Evolutionary conservation across 108 stramenopile genomes (phyloP), one percentile per base, ranked within the genome.

Genomic region (Cyclotella atomus): DNA sequence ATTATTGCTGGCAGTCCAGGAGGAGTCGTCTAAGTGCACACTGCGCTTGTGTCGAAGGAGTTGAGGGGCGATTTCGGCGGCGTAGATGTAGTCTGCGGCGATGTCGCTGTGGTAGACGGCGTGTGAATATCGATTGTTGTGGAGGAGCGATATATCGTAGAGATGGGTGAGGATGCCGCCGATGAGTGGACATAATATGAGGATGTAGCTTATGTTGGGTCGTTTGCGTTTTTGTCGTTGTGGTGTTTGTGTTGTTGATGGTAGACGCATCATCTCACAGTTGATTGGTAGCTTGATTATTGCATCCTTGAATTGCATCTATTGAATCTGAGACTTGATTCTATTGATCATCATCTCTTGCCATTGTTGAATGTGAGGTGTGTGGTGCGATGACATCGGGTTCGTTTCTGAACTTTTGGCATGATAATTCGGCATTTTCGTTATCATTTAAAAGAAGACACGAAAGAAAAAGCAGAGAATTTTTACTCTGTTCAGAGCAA

Each of bases 91-190:
- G 52, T 52, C 52, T 2, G 9, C 21, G n/a, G 3, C 12, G 2
- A 23, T 23, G 20, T 2, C 52, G 5, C 21, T 2, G 52, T 5
- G 2, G 3, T 3, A 21, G 21, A 52, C 10, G 24, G 4, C 10
- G 52, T 6, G 21, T 23, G 52, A 52, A 23, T 52, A 52, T n/a
- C n/a, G n/a, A 23, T 52, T 23, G 20, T 23, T 19, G 21, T 19
- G 9, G 10, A 52, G 52, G 2, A 52, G 52, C 9, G 23, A 1
- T 3, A 52, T 19, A 52, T 52, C 52, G 20, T 9, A 52, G 0
- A n/a, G 24, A 52, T 52, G 52, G 21, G 52, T 52, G n/a, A 52
- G n/a, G 52, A 52, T 23, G 2, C 52, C 52, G n/a, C 52, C 52
- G 9, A 52, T 23, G 9, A 52, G 24, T 1, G 52, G 52, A 24